These are phyloP conservation scores for Umbelopsis isabellina DNA, from an alignment of 192 early-diverging fungal species.

Conservation along the genomic window DNA sequence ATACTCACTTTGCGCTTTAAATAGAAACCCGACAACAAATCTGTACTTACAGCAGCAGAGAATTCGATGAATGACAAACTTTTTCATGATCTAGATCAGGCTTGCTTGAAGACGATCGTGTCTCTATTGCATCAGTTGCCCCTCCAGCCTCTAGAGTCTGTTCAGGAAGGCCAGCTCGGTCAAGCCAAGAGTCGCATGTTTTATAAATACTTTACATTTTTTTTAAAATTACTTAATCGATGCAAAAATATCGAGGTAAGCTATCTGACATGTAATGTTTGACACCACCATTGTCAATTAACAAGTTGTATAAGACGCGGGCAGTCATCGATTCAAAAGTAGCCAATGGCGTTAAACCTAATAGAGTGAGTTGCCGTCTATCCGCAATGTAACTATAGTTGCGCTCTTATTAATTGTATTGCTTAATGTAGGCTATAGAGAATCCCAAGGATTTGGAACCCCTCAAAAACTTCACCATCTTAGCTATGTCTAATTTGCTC, in stretches of 20 bases:
- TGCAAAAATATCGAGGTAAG: constrained; percentile 57
- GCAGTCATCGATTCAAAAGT: constrained; percentile 9
- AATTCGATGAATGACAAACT: constrained; percentile 53
- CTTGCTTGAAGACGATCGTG: constrained; percentile 73
- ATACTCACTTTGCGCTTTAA: neutral
- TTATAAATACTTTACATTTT: constrained; percentile 73
- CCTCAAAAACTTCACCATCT: constrained; percentile 70
- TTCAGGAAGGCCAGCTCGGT: constrained; percentile 52
- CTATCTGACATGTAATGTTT: neutral
- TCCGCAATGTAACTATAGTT: neutral
- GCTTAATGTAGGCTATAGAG: constrained; percentile 47
- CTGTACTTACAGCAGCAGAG: neutral
- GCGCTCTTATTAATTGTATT: neutral
- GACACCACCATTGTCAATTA: neutral
- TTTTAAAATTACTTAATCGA: constrained; percentile 67
- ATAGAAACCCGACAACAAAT: neutral
- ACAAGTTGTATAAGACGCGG: neutral
- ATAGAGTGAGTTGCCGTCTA: neutral
- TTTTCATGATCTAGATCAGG: constrained; percentile 74
- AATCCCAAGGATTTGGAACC: constrained; percentile 46
- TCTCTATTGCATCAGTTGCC: constrained; percentile 68
- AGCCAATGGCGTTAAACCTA: constrained; percentile 8
- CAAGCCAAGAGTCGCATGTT: constrained; percentile 67
- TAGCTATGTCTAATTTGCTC: constrained; percentile 77
- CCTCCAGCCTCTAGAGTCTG: constrained; percentile 59